Conservation (phyloP, 306 rosid species). For the Castanospermum australe region DNA sequence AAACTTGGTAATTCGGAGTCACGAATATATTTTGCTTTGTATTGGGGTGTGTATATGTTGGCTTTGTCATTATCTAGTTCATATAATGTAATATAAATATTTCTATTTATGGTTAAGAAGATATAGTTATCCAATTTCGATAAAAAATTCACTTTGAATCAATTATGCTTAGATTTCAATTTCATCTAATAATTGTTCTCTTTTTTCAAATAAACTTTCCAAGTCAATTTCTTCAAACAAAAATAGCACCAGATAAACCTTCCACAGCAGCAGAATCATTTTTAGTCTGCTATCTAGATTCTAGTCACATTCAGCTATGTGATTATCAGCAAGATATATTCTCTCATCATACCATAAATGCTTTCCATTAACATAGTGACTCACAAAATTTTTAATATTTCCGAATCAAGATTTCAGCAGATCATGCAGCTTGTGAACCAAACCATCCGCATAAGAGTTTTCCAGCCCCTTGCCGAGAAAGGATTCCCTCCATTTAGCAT, state of each 20-base stretch:
- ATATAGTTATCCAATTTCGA: too few relatives aligned
- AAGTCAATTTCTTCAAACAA: too few relatives aligned
- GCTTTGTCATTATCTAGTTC: too few relatives aligned
- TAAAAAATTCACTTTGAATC: too few relatives aligned
- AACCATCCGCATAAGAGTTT: constrained; percentile 42
- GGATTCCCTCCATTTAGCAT: constrained; percentile 48
- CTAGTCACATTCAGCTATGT: neutral
- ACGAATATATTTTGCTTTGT: too few relatives aligned
- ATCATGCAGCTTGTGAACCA: constrained; percentile 41
- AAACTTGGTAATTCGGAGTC: too few relatives aligned
- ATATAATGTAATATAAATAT: too few relatives aligned
- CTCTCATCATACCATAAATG: neutral
- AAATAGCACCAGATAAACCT: neutral
- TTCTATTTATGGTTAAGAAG: too few relatives aligned
- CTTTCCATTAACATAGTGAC: neutral
- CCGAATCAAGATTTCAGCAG: constrained; percentile 30
- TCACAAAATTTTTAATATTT: neutral
- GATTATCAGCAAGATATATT: neutral
- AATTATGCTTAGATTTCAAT: too few relatives aligned
- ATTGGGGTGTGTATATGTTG: too few relatives aligned
- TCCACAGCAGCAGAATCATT: neutral
- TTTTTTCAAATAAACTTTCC: too few relatives aligned
- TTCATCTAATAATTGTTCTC: too few relatives aligned
- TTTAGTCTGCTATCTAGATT: neutral
- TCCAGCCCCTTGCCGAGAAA: constrained; percentile 45